Percentiles rank a stretch among this genome's conserved stretches.
Evolutionary conservation across 305 asterid species (phyloP).

Genomic region (Fraxinus baroniana): DNA sequence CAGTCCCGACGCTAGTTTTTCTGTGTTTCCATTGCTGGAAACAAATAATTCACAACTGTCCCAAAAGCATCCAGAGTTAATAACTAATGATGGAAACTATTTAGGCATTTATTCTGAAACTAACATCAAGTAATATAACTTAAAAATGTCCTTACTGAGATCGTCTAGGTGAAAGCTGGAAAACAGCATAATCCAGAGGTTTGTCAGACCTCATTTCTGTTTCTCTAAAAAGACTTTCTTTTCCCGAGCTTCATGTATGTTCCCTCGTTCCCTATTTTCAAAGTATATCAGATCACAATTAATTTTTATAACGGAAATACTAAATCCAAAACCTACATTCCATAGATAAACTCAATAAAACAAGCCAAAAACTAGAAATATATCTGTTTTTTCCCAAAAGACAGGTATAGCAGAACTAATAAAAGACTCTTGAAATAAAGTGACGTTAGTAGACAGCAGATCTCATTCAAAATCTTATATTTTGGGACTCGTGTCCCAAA

Average conservation of each 20-base stretch:
- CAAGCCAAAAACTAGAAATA: neutral
- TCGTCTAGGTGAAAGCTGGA: slow-evolving; percentile 83
- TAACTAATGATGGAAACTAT: slow-evolving; percentile 5
- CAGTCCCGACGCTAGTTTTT: slow-evolving; percentile 89
- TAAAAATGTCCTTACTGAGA: slow-evolving; percentile 50
- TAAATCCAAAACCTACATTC: neutral
- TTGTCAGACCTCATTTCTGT: slow-evolving; percentile 63
- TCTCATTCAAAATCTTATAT: slow-evolving; percentile 3
- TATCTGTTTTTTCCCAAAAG: neutral
- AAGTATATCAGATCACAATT: neutral
- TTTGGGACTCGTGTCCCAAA: slow-evolving; percentile 22
- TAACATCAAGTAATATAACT: slow-evolving; percentile 7
- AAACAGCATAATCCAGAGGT: slow-evolving; percentile 77
- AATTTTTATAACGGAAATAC: neutral
- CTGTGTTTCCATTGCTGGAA: slow-evolving; percentile 65
- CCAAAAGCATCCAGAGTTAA: slow-evolving; percentile 18
- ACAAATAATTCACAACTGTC: slow-evolving; percentile 83
- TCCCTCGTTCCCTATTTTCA: slow-evolving; percentile 27
- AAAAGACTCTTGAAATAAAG: slow-evolving; percentile 20
- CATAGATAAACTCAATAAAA: neutral
- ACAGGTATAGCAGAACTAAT: neutral
- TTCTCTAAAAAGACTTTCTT: slow-evolving; percentile 20
- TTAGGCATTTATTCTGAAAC: slow-evolving; percentile 14
- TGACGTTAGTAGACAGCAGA: slow-evolving; percentile 10
- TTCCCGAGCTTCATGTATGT: slow-evolving; percentile 32